Evolutionary conservation across 805 yeast species (phyloP).

Genomic region (Blastobotrys peoriensis): DNA sequence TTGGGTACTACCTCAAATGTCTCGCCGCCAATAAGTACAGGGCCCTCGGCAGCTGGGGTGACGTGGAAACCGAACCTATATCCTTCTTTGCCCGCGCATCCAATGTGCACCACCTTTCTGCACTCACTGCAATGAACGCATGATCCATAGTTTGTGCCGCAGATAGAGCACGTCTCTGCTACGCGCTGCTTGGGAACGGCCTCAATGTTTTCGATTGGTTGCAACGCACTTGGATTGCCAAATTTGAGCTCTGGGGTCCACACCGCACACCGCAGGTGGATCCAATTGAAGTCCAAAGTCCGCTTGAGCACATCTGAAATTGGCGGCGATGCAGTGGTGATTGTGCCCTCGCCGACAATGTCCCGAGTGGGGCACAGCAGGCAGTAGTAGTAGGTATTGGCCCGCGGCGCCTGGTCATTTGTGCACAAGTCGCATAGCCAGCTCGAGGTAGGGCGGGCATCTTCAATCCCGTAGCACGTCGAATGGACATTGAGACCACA

Average conservation of each 20-base stretch:
- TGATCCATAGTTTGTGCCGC: slow-evolving; percentile 51
- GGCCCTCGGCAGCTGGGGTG: slow-evolving; percentile 22
- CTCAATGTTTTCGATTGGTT: slow-evolving; percentile 42
- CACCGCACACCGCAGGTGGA: slow-evolving; percentile 67
- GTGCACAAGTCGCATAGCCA: slow-evolving; percentile 83
- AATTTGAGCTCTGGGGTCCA: slow-evolving; percentile 43
- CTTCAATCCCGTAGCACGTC: slow-evolving; percentile 55
- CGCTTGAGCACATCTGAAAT: slow-evolving; percentile 64
- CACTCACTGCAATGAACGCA: slow-evolving; percentile 45
- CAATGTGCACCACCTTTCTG: slow-evolving; percentile 40
- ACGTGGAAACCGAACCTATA: slow-evolving; percentile 49
- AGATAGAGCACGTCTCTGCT: slow-evolving; percentile 31
- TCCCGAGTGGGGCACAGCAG: slow-evolving; percentile 56
- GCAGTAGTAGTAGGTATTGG: slow-evolving; percentile 56
- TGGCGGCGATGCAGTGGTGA: slow-evolving; percentile 36
- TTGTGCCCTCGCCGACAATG: slow-evolving; percentile 40
- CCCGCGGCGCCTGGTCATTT: slow-evolving; percentile 58
- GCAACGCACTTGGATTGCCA: slow-evolving; percentile 38
- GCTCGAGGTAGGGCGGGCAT: slow-evolving; percentile 24
- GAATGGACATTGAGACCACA: slow-evolving; percentile 71
- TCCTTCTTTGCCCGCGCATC: slow-evolving; percentile 50
- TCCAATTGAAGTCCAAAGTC: slow-evolving; percentile 67
- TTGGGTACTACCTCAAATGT: slow-evolving; percentile 25
- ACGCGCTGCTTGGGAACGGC: slow-evolving; percentile 25
- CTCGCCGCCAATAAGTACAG: slow-evolving; percentile 19